Evolutionary conservation across 2,329 filamentous ascomycete species (phyloP).

Genomic region (Colletotrichum sp.): DNA sequence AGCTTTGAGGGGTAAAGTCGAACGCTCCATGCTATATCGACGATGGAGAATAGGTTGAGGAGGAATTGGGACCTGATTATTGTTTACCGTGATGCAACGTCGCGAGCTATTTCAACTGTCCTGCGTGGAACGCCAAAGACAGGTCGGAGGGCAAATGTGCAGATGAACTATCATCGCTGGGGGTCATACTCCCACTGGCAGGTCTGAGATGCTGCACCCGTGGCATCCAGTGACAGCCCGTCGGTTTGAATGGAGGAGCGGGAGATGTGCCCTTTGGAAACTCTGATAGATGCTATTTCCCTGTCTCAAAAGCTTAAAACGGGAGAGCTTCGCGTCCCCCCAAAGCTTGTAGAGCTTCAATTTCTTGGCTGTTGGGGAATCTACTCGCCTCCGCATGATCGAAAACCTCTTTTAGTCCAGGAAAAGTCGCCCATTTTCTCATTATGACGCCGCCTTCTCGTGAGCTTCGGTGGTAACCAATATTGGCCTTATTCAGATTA

Average conservation of each 20-base stretch:
- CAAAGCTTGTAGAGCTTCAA: background rate
- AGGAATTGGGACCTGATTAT: background rate
- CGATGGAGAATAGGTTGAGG: background rate
- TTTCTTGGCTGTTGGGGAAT: background rate
- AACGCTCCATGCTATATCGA: background rate
- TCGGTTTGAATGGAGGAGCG: background rate
- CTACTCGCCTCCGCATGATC: background rate
- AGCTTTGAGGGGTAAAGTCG: background rate
- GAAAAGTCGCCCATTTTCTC: background rate
- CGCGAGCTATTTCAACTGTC: background rate
- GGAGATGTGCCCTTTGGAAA: background rate
- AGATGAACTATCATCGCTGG: background rate
- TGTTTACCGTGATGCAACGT: background rate
- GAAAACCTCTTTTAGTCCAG: background rate
- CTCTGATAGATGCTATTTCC: background rate
- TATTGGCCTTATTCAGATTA: background rate
- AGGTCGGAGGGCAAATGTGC: background rate
- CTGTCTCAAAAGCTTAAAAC: background rate
- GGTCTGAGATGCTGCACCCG: background rate
- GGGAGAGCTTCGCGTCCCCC: background rate
- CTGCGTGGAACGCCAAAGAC: background rate
- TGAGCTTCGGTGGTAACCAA: background rate
- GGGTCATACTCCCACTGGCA: background rate
- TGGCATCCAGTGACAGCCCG: background rate
- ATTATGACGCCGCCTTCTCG: background rate